phyloP scores from a whole-genome alignment of 805 yeast genomes.

The Candida ponderosae region DNA sequence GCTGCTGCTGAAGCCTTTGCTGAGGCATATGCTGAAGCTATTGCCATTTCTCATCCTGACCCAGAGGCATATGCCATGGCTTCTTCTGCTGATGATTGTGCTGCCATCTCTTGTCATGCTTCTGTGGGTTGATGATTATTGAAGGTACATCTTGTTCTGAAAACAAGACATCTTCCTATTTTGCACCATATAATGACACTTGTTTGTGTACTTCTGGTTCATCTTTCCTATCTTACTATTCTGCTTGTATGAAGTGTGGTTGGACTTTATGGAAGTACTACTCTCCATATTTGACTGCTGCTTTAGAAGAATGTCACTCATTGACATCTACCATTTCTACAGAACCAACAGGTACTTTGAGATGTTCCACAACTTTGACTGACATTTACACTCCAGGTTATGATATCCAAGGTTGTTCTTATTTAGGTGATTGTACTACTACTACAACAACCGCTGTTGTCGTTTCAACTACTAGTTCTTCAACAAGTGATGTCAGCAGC shows the following conservation, averaged over 20 bases:
- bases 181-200: conserved; percentile 3
- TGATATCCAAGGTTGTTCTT: conserved; percentile 1
- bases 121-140: conserved; percentile 22
- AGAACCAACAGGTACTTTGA: conserved; percentile 21
- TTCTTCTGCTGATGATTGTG: conserved; percentile 10
- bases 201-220: conserved; percentile 11
- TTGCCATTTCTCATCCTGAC: conserved; percentile 3
- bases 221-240: conserved; percentile 7
- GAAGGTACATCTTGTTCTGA: conserved; percentile 21
- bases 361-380: conserved; percentile 10
- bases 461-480: background rate
- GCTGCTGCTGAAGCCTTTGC: conserved; percentile 2
- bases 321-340: conserved; percentile 4
- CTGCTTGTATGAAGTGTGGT: conserved; percentile 24
- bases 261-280: conserved; percentile 26
- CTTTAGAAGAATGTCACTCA: conserved; percentile 15
- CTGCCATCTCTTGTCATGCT: conserved; percentile 20
- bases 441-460: background rate
- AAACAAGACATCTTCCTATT: conserved; percentile 9
- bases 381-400: background rate
- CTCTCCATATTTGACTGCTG: conserved; percentile 14
- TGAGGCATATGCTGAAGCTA: conserved; percentile 2
- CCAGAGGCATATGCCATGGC: conserved; percentile 15
- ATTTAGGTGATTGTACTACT: conserved; percentile 4
- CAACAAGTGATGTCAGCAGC: background rate